Evolutionary conservation across 2,329 filamentous ascomycete genomes (phyloP), one percentile per base, ranked within the genome.

Genomic region (Pseudohalonectria lignicola): DNA sequence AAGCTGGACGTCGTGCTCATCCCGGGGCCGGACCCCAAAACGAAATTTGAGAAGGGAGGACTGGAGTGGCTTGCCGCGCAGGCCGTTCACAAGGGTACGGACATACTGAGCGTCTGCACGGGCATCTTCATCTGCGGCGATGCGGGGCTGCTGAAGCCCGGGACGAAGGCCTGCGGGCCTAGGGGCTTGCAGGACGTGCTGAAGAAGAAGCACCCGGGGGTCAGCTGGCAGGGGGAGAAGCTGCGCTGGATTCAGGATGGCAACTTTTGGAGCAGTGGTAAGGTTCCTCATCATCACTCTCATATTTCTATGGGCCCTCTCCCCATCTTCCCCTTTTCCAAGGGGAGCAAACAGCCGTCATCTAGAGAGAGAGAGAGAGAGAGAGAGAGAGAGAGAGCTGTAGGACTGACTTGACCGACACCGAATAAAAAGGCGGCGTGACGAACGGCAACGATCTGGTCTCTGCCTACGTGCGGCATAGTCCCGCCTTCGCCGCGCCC

Each of bases 361-460:
- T n/a, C n/a, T n/a, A n/a, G n/a, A n/a, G n/a, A n/a, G n/a, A n/a
- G n/a, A n/a, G n/a, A n/a, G n/a, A n/a, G n/a, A n/a, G n/a, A n/a
- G n/a, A n/a, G n/a, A n/a, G n/a, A n/a, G n/a, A n/a, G n/a, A n/a
- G n/a, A n/a, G n/a, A n/a, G n/a, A n/a, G n/a, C n/a, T n/a, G n/a
- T n/a, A n/a, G n/a, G n/a, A n/a, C n/a, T n/a, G n/a, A n/a, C n/a
- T n/a, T n/a, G n/a, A n/a, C n/a, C n/a, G n/a, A n/a, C n/a, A n/a
- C n/a, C n/a, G n/a, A n/a, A n/a, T n/a, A n/a, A 36, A 25, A 29
- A 70, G 67, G 67, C n/a, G 68, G 67, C 36, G 54, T 74, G 38
- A 74, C 70, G 11, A 74, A 74, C 43, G 69, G 69, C 23, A 73
- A 74, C 45, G 71, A 75, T 41, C 57, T 75, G 38, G 63, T 73